These are phyloP conservation scores for Penicillium herquei DNA, from an alignment of 495 filamentous ascomycete genomes.

Conservation along the genomic window DNA sequence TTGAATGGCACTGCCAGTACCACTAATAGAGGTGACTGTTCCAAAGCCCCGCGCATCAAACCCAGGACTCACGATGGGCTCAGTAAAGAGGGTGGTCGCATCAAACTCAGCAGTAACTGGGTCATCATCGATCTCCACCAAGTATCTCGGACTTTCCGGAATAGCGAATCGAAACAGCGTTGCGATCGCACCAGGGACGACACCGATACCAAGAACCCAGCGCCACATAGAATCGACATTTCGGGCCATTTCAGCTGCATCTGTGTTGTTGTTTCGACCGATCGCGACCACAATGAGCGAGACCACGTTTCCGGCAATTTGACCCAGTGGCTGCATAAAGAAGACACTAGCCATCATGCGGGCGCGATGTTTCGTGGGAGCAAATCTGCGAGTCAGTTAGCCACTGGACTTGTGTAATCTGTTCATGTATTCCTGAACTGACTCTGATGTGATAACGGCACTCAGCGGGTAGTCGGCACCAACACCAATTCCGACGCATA, in stretches of 20 bases:
- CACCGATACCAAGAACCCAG: conserved; percentile 58
- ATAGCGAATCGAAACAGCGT: conserved; percentile 59
- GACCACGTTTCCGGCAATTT: conserved; percentile 58
- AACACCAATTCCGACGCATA: conserved; percentile 56
- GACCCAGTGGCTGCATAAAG: conserved; percentile 64
- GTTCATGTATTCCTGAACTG: conserved; percentile 8
- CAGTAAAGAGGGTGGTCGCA: conserved; percentile 39
- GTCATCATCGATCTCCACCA: conserved; percentile 51
- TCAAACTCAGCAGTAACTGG: conserved; percentile 47
- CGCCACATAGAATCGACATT: conserved; percentile 57
- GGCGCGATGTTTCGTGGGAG: conserved; percentile 55
- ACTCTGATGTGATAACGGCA: conserved; percentile 63
- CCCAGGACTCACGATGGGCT: conserved; percentile 14
- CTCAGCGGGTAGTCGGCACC: conserved; percentile 57
- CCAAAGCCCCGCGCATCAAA: conserved; percentile 15
- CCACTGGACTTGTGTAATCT: background rate
- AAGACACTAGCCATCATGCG: conserved; percentile 68
- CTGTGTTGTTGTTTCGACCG: conserved; percentile 26
- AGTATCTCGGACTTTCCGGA: conserved; percentile 60
- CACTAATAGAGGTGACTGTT: conserved; percentile 2
- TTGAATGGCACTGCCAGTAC: conserved; percentile 20
- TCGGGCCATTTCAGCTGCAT: conserved; percentile 32
- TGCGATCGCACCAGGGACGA: conserved; percentile 58
- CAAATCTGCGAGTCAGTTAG: conserved; percentile 43
- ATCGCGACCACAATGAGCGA: conserved; percentile 44